Base-by-base conservation (phyloP, 2,329 filamentous ascomycete genomes). In the Macrophomina phaseolina region DNA sequence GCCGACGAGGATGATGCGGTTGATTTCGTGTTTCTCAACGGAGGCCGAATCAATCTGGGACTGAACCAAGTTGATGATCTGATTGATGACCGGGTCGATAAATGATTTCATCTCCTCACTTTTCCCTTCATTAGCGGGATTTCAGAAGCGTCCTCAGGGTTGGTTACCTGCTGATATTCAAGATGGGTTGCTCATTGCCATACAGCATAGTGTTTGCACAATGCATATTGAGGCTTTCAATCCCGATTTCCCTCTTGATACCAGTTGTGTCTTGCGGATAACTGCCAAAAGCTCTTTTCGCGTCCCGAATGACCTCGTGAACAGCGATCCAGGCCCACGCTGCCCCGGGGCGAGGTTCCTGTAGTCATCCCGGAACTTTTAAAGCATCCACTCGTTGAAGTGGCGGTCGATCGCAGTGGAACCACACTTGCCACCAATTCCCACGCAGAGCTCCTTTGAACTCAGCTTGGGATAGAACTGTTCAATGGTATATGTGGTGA, bases 261-360 rank as follows among this genome's bases (percentile, higher is more conserved):
- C 32, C 34, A 14, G 42, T 14, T 14, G 7, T 30, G 1, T 36
- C 18, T 3, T 23, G 32, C 2, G n/a, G 5, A 14, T 45, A 34
- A 12, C 64, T 61, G 16, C 65, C 72, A 65, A 79, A 80, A 36
- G 73, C 69, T 9, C 69, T 67, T 53, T 80, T 80, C 48, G 71
- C 28, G 0, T 67, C 51, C 53, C 77, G 46, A 79, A 80, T 2
- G 70, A 67, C 18, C 72, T 71, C 77, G 79, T 80, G 49, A 79
- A 76, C 6, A 67, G 34, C 49, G 74, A 77, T 12, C 76, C 76
- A 1, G 74, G 70, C 1, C 73, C 73, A 18, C 69, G 75, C 56
- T 72, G 69, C 40, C 71, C 68, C 1, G 67, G 28, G 1, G 68
- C 64, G 12, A 80, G 52, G 5, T 56, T 32, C 6, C 71, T 68